Conservation (phyloP, 176 grass and related monocot genomes). For the Phyllostachys edulis region DNA sequence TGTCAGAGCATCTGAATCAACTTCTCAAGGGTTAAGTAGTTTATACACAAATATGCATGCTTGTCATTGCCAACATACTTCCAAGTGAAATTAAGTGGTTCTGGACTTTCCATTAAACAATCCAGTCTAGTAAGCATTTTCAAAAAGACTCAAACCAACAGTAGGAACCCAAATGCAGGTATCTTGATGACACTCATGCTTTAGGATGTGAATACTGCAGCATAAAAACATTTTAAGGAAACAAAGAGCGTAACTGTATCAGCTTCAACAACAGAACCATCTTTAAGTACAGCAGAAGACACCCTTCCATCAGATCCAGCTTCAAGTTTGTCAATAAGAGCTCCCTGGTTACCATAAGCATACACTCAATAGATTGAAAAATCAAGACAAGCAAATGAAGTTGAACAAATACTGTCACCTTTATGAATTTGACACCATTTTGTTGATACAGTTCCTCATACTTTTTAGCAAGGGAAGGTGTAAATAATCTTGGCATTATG, state of each 20-base stretch:
- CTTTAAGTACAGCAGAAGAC: constrained; percentile 76
- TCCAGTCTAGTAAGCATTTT: neutral
- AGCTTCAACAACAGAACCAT: constrained; percentile 82
- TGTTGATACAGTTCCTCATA: constrained; percentile 86
- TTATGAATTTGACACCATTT: constrained; percentile 79
- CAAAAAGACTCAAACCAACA: neutral
- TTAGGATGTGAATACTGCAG: neutral
- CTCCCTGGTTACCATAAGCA: constrained; percentile 34
- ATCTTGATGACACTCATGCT: neutral
- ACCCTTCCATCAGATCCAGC: constrained; percentile 83
- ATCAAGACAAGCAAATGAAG: neutral
- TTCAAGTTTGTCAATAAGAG: constrained; percentile 81
- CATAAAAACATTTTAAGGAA: neutral
- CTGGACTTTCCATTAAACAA: neutral
- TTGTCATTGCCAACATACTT: neutral
- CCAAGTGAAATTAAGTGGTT: neutral
- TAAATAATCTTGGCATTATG: constrained; percentile 95
- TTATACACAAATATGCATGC: neutral
- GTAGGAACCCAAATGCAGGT: neutral
- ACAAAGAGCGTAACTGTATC: constrained; percentile 60
- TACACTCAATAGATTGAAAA: constrained; percentile 8
- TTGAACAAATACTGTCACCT: constrained; percentile 45
- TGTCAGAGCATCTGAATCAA: neutral
- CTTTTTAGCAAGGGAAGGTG: constrained; percentile 81
- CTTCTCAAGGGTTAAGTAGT: neutral